These are phyloP conservation scores for Coemansia sp. DNA, from an alignment of 192 early-diverging fungal genomes.

Conservation along the genomic window DNA sequence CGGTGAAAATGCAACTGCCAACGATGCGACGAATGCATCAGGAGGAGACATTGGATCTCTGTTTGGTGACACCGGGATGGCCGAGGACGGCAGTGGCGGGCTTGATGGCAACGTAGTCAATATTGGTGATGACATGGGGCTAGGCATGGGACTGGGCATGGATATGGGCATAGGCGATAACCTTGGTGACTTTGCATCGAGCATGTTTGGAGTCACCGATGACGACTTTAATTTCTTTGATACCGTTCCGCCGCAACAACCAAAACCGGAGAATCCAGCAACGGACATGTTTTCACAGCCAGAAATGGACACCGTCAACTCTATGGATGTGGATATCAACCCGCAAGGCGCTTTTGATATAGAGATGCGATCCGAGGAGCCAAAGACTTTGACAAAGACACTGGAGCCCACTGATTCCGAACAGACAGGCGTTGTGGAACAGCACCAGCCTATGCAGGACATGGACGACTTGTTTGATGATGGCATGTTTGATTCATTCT, in stretches of 20 bases:
- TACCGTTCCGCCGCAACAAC: constrained; percentile 35
- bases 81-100: background rate
- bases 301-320: background rate
- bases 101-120: constrained; percentile 14
- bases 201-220: constrained; percentile 55
- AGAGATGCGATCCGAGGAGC: background rate
- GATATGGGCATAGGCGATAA: constrained; percentile 25
- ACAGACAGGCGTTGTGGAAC: background rate
- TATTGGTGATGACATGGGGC: constrained; percentile 38
- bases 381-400: background rate
- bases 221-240: constrained; percentile 56
- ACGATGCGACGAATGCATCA: background rate
- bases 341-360: constrained; percentile 1
- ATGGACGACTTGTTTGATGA: constrained; percentile 48
- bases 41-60: constrained; percentile 33
- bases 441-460: constrained; percentile 9
- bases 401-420: background rate
- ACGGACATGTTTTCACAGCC: constrained; percentile 8
- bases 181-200: constrained; percentile 33
- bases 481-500: constrained; percentile 46
- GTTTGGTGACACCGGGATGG: constrained; percentile 34
- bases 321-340: constrained; percentile 15
- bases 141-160: constrained; percentile 44
- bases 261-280: background rate
- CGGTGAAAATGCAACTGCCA: constrained; percentile 2